These are phyloP conservation scores for Corinectria fuckeliana DNA, from an alignment of 2,329 filamentous ascomycete species.

Conservation along the genomic window DNA sequence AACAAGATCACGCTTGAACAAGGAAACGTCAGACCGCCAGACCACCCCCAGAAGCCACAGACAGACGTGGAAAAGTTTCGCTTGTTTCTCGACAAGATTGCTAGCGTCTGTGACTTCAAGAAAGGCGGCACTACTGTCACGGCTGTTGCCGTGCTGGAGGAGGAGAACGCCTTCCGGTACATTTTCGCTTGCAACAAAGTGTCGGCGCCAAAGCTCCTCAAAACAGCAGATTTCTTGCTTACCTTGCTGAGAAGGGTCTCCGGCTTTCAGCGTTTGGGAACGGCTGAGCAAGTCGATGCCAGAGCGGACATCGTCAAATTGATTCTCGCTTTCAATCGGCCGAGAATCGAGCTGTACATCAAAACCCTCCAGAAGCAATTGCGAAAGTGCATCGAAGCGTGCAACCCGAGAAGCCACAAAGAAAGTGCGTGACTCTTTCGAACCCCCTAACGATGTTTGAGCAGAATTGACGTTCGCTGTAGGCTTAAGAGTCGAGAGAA, in stretches of 20 bases:
- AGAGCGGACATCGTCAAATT: constrained; percentile 7
- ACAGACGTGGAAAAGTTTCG: constrained; percentile 35
- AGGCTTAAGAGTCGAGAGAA: background rate
- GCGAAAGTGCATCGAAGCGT: constrained; percentile 21
- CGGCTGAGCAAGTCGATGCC: fast-evolving
- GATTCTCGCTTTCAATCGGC: constrained; percentile 32
- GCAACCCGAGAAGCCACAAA: background rate
- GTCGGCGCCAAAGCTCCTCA: background rate
- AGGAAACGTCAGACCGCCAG: constrained; percentile 1
- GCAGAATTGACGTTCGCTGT: background rate
- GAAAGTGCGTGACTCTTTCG: background rate
- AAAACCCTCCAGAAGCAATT: constrained; percentile 9
- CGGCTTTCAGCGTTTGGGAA: background rate
- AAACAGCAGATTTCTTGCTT: constrained; percentile 11
- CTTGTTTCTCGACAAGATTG: constrained; percentile 41
- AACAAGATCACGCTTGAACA: constrained; percentile 22
- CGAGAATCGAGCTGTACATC: constrained; percentile 27
- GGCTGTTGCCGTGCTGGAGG: constrained; percentile 38
- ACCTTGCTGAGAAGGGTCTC: constrained; percentile 21
- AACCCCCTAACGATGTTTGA: background rate
- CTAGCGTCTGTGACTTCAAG: constrained; percentile 40
- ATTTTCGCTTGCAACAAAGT: constrained; percentile 41
- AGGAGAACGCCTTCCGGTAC: constrained; percentile 38
- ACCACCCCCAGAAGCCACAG: background rate
- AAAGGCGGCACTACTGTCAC: constrained; percentile 41